Base-by-base conservation (phyloP, 1,284 basidiomycete genomes). In the Ceratobasidium sp. region DNA sequence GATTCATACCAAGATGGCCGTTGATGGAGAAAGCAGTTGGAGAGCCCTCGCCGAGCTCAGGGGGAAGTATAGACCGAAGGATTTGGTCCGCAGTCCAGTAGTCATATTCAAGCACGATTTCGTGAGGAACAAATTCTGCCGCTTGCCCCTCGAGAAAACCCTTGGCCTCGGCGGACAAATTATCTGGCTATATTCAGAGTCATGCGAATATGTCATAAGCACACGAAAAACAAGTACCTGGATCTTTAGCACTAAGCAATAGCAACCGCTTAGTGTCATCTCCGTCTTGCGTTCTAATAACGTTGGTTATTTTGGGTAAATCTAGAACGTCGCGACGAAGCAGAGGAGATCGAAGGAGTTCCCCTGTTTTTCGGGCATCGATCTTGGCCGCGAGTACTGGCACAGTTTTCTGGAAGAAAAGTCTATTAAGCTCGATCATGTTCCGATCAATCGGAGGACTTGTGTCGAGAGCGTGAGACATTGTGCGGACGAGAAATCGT, bases 61-160 rank as follows among this genome's bases (percentile, higher is more conserved):
- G 86, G 0, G 96, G 96, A 15, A 98, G 85, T 57, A 96, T 87
- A 6, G 92, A 86, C 71, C 91, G 87, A 8, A 98, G 84, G 57
- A 98, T 91, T 62, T 97, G 93, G 80, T 94, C 96, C 96, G 93
- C 88, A 4, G 87, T 91, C 95, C 95, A 98, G 81, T 94, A 92
- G 79, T 93, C 87, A 80, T 98, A 98, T 75, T 89, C 87, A 27
- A 98, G 83, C 22, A 89, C 83, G 41, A 98, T 78, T 1, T 82
- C 84, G 79, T 94, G 87, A 11, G 84, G 82, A 14, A 88, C 84
- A n/a, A 95, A 79, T 15, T 87, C 87, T 31, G 85, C 86, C 0
- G 86, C 83, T 76, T 91, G 85, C 22, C 82, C 81, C 41, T 86
- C 82, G 67, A 97, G 81, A 79, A 90, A 89, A 6, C 86, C 82